phyloP scores from a whole-genome alignment of 306 rosid genomes.

The Dicorynia guianensis region DNA sequence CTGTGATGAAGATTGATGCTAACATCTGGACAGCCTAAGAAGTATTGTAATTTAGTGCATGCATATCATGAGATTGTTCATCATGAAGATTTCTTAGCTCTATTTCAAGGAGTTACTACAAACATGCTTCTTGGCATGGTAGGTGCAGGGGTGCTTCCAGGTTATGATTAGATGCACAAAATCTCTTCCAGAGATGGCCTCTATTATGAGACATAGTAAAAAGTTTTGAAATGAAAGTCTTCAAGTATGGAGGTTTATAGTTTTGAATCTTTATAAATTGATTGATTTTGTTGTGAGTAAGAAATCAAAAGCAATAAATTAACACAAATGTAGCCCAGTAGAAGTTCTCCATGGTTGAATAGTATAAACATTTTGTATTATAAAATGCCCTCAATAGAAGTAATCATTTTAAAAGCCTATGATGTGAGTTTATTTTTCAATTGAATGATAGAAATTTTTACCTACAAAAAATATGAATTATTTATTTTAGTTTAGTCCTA shows the following conservation, averaged over 20 bases:
- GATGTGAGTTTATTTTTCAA: no score
- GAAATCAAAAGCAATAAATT: no score
- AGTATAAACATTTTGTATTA: no score
- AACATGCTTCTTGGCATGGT: conserved; percentile 96
- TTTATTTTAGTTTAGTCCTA: no score
- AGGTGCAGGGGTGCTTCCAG: conserved; percentile 96
- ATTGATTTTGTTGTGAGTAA: neutral
- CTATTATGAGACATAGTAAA: conserved; percentile 47
- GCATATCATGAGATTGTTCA: conserved; percentile 77
- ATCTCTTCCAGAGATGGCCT: conserved; percentile 56
- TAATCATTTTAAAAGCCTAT: no score
- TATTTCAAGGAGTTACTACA: conserved; percentile 86
- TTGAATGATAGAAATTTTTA: no score
- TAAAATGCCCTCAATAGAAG: no score
- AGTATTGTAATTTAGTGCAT: conserved; percentile 71
- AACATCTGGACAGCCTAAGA: conserved; percentile 81
- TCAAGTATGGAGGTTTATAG: conserved; percentile 13
- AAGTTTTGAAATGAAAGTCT: conserved; percentile 55
- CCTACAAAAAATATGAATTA: no score
- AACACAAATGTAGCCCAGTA: neutral
- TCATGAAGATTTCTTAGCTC: conserved; percentile 77
- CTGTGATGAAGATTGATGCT: conserved; percentile 93
- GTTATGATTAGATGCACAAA: conserved; percentile 82
- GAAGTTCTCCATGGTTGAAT: no score
- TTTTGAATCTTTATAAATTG: neutral